Percentiles rank a stretch among this genome's conserved stretches.
Evolutionary conservation across 768 basidiomycete genomes (phyloP).

Genomic region (Mrakia gelida): DNA sequence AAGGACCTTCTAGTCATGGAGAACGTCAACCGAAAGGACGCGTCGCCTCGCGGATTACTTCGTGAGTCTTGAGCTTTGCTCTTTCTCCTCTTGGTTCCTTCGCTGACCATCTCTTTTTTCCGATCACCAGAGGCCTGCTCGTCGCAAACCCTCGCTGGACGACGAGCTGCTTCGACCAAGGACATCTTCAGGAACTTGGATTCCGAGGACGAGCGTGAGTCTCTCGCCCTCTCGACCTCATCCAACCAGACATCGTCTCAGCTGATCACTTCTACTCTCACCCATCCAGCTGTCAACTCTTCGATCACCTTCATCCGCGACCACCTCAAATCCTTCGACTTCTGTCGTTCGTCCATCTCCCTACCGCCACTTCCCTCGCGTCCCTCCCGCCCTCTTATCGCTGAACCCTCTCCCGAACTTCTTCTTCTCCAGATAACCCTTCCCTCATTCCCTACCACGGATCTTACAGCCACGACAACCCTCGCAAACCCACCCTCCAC

Average conservation of each 20-base stretch:
- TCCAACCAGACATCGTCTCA: not conserved
- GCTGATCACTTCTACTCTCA: not conserved
- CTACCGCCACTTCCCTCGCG: not conserved
- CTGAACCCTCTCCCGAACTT: too few relatives aligned
- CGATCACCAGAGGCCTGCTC: not conserved
- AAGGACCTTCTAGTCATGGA: not conserved
- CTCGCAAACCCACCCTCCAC: not conserved
- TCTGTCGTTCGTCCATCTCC: constrained; percentile 9
- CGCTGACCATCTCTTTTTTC: not conserved
- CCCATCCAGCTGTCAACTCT: not conserved
- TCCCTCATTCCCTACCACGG: constrained; percentile 5
- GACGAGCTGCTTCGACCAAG: not conserved
- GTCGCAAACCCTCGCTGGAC: not conserved
- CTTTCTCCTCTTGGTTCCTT: not conserved
- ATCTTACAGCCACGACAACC: not conserved
- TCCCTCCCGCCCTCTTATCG: not conserved
- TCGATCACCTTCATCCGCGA: constrained; percentile 9
- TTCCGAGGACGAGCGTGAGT: too few relatives aligned
- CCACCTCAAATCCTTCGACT: constrained; percentile 6
- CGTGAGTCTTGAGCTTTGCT: not conserved
- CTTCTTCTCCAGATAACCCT: constrained; percentile 6
- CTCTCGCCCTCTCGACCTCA: not conserved
- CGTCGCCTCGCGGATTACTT: not conserved
- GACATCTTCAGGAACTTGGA: not conserved
- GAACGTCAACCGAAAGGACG: not conserved